These are phyloP conservation scores for Acanthochlamys bracteata DNA, from an alignment of 106 monocot genomes.

Conservation along the genomic window DNA sequence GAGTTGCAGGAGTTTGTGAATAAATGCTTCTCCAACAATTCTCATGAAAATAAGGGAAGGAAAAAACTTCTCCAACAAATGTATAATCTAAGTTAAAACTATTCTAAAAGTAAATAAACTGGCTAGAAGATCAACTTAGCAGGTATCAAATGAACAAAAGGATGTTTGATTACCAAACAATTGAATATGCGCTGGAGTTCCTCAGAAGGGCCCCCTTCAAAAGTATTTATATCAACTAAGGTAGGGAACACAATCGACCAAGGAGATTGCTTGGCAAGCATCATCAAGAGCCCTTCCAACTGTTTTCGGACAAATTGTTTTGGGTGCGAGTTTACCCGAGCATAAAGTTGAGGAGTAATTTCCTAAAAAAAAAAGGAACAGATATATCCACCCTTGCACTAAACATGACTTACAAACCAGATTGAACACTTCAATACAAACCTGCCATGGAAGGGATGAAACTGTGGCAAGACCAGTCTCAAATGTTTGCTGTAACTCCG, in stretches of 20 bases:
- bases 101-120: no score
- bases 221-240: conserved; percentile 77
- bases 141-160: not conserved
- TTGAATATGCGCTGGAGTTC: conserved; percentile 69
- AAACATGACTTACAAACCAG: not conserved
- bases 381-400: conserved; percentile 8
- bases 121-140: not conserved
- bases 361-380: conserved; percentile 39
- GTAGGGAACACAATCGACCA: conserved; percentile 88
- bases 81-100: not conserved
- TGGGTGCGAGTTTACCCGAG: conserved; percentile 86
- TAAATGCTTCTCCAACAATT: not conserved
- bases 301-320: conserved; percentile 61
- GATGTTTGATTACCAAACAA: conserved; percentile 53
- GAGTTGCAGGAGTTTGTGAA: not conserved
- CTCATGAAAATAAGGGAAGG: no score
- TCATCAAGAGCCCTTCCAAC: conserved; percentile 66
- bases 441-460: conserved; percentile 89
- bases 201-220: conserved; percentile 57
- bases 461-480: conserved; percentile 52
- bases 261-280: conserved; percentile 77
- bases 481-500: conserved; percentile 67
- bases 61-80: not conserved
- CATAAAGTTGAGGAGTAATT: conserved; percentile 89
- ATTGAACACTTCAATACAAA: conserved; percentile 15